Evolutionary conservation across 257 asterid species (phyloP), one percentile per base, ranked within the genome.

Genomic region (Cynanchum wilfordii): DNA sequence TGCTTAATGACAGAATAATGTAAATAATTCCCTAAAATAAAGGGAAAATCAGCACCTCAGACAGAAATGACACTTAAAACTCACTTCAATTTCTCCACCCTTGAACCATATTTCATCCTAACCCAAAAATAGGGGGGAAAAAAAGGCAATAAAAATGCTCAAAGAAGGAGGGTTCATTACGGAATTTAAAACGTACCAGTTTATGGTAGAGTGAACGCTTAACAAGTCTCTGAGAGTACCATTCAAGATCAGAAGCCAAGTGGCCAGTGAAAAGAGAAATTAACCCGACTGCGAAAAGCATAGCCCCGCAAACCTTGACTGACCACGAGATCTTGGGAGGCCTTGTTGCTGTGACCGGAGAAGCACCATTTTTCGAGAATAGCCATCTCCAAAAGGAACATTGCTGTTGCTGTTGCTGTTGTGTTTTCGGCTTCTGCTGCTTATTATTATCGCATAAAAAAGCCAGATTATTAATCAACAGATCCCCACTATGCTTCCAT

Each of bases 211-310:
- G 81, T 66, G 87, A 59, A 42, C 85, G 84, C 74, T 85, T 85
- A 71, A 87, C 89, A 59, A 91, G 84, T 36, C 92, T 84, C 73
- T 89, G 93, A 54, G 98, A 91, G 78, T 93, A 93, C 97, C 90
- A 87, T 82, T 94, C 99, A 56, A 91, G 87, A 89, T 89, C 88
- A 77, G 98, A 88, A 30, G 91, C 98, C 78, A 95, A 87, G 79
- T 95, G 99, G 44, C 99, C 99, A 44, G 99, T 90, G 79, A 95
- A 87, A 54, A 95, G 93, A 5, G 99, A 95, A 76, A 95, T 89
- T 77, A 95, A 88, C 7, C 97, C 99, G 10, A 95, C 86, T 11
- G 81, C 87, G 68, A 95, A 95, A 58, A 95, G 91, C 88, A 92
- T 69, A 49, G 82, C 73, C 66, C 97, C 97, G 64, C 99, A 94